These are phyloP conservation scores for Phytophthora kernoviae DNA, from an alignment of 352 stramenopile genomes.

Conservation along the genomic window DNA sequence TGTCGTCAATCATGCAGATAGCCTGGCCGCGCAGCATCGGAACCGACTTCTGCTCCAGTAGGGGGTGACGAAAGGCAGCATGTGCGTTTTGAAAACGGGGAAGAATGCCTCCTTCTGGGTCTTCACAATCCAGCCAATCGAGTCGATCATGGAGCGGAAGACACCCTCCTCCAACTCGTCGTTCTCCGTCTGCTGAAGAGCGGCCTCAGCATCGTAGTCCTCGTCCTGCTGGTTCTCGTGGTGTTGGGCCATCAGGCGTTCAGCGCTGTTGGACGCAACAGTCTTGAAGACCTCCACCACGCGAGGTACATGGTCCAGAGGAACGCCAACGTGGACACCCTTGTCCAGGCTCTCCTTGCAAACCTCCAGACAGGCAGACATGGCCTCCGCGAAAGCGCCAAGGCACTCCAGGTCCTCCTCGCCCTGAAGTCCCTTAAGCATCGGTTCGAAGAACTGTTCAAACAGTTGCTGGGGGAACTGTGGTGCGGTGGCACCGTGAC, in stretches of 20 bases:
- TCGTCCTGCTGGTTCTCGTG: conserved; percentile 78
- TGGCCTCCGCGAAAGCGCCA: conserved; percentile 73
- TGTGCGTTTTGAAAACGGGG: conserved; percentile 69
- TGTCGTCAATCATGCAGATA: conserved; percentile 90
- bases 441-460: conserved; percentile 74
- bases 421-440: conserved; percentile 72
- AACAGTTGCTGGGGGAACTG: conserved; percentile 85
- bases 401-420: conserved; percentile 85
- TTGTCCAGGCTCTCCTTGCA: conserved; percentile 84
- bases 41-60: conserved; percentile 65
- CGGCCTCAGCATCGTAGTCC: conserved; percentile 81
- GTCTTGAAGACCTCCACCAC: conserved; percentile 77
- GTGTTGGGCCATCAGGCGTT: conserved; percentile 62
- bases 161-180: conserved; percentile 78
- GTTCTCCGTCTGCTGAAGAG: conserved; percentile 70
- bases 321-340: conserved; percentile 69
- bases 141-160: conserved; percentile 84
- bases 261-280: conserved; percentile 63
- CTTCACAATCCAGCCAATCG: conserved; percentile 88
- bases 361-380: conserved; percentile 76
- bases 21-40: conserved; percentile 75
- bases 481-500: conserved; percentile 53
- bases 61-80: conserved; percentile 71
- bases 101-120: conserved; percentile 80
- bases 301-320: conserved; percentile 68